Base-by-base conservation (phyloP, 768 basidiomycete species). In the Symmetrospora coprosmae region DNA sequence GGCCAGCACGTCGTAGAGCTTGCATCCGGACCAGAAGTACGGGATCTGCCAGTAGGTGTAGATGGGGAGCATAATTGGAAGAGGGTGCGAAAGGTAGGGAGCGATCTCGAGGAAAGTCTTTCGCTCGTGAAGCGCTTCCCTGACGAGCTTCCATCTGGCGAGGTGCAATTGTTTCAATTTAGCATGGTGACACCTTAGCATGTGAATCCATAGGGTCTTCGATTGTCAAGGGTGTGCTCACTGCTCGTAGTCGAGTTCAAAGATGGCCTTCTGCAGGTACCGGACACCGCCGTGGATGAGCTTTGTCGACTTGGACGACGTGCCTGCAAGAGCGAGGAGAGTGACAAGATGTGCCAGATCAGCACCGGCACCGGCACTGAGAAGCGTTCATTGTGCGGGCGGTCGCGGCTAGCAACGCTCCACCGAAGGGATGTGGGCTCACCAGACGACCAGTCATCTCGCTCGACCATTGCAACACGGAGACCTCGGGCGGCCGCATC, bases 31-130 rank as follows among this genome's bases (percentile, higher is more conserved):
- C 76, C 81, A 89, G 73, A 94, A 96, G 74, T 97, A 99, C 0
- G 92, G 92, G 14, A 96, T 79, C 69, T 96, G 90, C 90, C 91
- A 97, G 72, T 88, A 91, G 63, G 84, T 85, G 80, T 99, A 96
- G 48, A 97, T 80, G 5, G 92, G 92, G 16, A 97, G 76, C 83
- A 99, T 92, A 73, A 99, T 96, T 1, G 92, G 94, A 33, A 97
- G 79, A 84, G 91, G 90, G 63, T 78, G 76, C 13, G 83, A 85
- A 21, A 99, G 78, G 73, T 99, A 94, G 0, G 92, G 92, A 0
- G 92, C 92, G 0, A 87, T 96, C 69, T 94, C 85, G 21, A 99
- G 76, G 77, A 99, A 99, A 49, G 91, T 90, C 61, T 77, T 79
- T 30, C 92, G 80, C 74, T 99, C 94, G 66, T 87, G 85, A 5